Evolutionary conservation across 75 land plant genomes (phyloP).

Genomic region (Sequoiadendron giganteum): DNA sequence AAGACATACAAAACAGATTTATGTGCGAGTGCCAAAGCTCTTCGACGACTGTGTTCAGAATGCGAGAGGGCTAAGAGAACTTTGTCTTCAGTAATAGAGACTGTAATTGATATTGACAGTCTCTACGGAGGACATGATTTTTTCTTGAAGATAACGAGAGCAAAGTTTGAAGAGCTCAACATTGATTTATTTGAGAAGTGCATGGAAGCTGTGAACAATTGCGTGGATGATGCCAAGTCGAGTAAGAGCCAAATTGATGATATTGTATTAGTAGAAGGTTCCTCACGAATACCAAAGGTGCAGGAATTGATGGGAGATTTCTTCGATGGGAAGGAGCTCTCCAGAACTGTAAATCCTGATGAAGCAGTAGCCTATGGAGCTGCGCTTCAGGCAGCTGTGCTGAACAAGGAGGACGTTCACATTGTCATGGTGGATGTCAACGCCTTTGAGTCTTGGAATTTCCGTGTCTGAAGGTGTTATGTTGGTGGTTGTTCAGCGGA

Average conservation of each 20-base stretch:
- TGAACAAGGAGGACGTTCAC: constrained; percentile 20
- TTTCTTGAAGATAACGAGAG: constrained; percentile 17
- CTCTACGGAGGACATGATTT: constrained; percentile 30
- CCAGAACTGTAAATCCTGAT: constrained; percentile 16
- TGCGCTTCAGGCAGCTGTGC: constrained; percentile 18
- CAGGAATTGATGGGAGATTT: constrained; percentile 17
- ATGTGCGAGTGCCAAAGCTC: constrained; percentile 20
- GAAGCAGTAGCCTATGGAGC: constrained; percentile 30
- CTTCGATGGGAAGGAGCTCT: not conserved
- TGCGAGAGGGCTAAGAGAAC: constrained; percentile 43
- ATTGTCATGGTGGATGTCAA: constrained; percentile 6
- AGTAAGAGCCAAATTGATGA: not conserved
- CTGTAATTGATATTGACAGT: constrained; percentile 36
- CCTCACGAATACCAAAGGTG: not conserved
- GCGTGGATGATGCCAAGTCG: constrained; percentile 30
- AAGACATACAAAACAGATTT: constrained; percentile 26
- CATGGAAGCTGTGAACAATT: constrained; percentile 36
- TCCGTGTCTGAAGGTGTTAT: not conserved
- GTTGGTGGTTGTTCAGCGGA: too few relatives aligned
- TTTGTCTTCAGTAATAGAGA: constrained; percentile 24
- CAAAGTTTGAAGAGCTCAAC: constrained; percentile 20
- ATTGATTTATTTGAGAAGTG: constrained; percentile 34
- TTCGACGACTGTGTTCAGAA: constrained; percentile 28
- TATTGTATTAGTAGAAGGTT: not conserved
- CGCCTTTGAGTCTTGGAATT: constrained; percentile 13